Conservation (phyloP, 148 eudicot genomes). For the Beta vulgaris region DNA sequence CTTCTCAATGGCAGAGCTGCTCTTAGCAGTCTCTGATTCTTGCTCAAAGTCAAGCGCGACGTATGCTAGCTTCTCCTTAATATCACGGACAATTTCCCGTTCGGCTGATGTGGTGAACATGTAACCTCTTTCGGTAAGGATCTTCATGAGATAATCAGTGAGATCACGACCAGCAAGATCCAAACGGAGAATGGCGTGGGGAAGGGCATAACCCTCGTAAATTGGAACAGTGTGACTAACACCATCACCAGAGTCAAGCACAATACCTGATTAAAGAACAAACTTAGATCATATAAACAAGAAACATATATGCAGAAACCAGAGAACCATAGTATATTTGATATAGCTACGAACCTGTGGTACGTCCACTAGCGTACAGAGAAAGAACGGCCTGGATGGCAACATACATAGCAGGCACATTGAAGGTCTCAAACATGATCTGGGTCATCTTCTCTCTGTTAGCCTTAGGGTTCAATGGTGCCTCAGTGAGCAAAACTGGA, state of each 20-base stretch:
- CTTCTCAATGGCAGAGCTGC: slow-evolving; percentile 41
- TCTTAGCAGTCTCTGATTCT: slow-evolving; percentile 34
- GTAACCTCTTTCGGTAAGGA: slow-evolving; percentile 37
- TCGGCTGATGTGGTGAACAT: slow-evolving; percentile 38
- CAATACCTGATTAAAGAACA: slow-evolving; percentile 26
- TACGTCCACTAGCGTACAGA: slow-evolving; percentile 64
- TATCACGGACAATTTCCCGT: slow-evolving; percentile 46
- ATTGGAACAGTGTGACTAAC: slow-evolving; percentile 35
- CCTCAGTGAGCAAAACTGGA: slow-evolving; percentile 55
- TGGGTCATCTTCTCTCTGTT: slow-evolving; percentile 56
- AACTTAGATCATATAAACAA: not conserved
- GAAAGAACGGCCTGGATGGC: slow-evolving; percentile 60
- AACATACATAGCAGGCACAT: slow-evolving; percentile 56
- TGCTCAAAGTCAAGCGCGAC: slow-evolving; percentile 42
- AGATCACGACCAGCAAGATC: slow-evolving; percentile 40
- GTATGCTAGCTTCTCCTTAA: slow-evolving; percentile 42
- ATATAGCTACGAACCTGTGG: slow-evolving; percentile 32
- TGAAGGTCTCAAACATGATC: slow-evolving; percentile 61
- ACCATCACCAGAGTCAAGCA: slow-evolving; percentile 40
- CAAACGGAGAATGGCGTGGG: slow-evolving; percentile 36
- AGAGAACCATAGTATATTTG: not conserved
- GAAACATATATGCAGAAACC: not conserved
- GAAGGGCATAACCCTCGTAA: slow-evolving; percentile 36
- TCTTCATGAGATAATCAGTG: slow-evolving; percentile 35
- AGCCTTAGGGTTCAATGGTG: slow-evolving; percentile 58